These are phyloP conservation scores for Hanseniaspora guilliermondii DNA, from an alignment of 805 yeast species.

Conservation along the genomic window DNA sequence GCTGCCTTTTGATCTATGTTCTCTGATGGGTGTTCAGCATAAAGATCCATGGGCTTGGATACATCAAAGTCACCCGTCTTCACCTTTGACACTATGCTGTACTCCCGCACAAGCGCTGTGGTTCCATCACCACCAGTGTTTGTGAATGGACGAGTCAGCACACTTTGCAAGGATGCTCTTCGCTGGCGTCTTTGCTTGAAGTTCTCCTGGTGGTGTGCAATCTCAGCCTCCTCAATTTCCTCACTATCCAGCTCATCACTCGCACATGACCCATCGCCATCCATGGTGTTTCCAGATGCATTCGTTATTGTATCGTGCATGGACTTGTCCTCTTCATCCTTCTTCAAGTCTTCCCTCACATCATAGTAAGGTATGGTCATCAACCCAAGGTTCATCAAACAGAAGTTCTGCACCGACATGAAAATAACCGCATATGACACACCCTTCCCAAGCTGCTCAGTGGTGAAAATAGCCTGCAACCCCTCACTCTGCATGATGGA, in stretches of 20 bases:
- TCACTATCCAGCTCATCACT: neutral
- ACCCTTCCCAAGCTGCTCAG: constrained; percentile 50
- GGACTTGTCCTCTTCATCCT: neutral
- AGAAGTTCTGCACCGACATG: constrained; percentile 49
- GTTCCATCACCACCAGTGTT: neutral
- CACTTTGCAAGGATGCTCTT: neutral
- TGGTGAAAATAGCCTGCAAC: constrained; percentile 42
- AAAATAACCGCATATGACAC: constrained; percentile 71
- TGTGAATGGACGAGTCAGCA: neutral
- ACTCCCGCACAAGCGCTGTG: constrained; percentile 27
- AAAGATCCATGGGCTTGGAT: constrained; percentile 23
- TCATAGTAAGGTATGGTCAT: constrained; percentile 60
- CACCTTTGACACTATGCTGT: constrained; percentile 26
- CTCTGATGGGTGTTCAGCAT: constrained; percentile 10
- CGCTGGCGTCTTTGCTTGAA: neutral
- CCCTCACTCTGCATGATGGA: constrained; percentile 70
- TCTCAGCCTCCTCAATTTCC: neutral
- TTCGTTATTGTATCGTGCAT: neutral
- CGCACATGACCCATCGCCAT: too few species aligned
- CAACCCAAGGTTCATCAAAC: constrained; percentile 66
- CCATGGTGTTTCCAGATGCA: neutral
- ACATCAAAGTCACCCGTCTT: constrained; percentile 26
- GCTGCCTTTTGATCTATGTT: neutral
- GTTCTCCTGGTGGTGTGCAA: neutral
- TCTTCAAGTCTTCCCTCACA: constrained; percentile 32